These are phyloP conservation scores for Mycosphaerella arachidis DNA, from an alignment of 2,329 filamentous ascomycete genomes.

Conservation along the genomic window DNA sequence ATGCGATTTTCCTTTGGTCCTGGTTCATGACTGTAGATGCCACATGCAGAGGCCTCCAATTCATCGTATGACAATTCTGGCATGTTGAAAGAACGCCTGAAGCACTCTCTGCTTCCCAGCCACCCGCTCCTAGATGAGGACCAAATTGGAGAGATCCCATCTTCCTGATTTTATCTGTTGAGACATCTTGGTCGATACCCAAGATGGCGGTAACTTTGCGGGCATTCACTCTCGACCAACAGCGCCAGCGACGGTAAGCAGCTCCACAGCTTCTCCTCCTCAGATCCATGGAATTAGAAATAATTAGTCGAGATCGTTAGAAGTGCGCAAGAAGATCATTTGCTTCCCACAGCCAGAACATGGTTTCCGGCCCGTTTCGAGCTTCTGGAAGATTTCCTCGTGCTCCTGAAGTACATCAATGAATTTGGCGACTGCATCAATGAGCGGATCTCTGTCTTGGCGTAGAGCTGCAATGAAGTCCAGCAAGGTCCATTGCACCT, in stretches of 20 bases:
- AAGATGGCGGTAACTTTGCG: neutral
- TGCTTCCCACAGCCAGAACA: constrained; percentile 11
- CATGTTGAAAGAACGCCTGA: neutral
- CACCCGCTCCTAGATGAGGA: neutral
- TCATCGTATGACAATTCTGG: neutral
- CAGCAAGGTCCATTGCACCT: constrained; percentile 13
- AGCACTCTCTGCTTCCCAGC: neutral
- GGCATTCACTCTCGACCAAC: neutral
- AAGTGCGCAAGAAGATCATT: constrained; percentile 12
- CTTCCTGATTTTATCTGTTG: neutral
- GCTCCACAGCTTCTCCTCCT: neutral
- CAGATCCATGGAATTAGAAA: neutral
- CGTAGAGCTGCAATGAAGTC: constrained; percentile 17
- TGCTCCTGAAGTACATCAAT: constrained; percentile 14
- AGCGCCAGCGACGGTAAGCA: neutral
- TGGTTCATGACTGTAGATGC: neutral
- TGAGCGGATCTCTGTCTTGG: constrained; percentile 15
- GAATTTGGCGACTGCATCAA: constrained; percentile 15
- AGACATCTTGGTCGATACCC: neutral
- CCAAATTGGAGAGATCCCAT: neutral
- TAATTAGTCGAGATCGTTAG: neutral
- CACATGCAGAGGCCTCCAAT: neutral
- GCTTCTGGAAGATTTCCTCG: constrained; percentile 8
- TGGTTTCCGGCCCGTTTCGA: constrained; percentile 7
- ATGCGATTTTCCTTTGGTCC: too few species aligned